These are phyloP conservation scores for Ceratobasidium sp. DNA, from an alignment of 1,284 basidiomycete genomes.

Conservation along the genomic window DNA sequence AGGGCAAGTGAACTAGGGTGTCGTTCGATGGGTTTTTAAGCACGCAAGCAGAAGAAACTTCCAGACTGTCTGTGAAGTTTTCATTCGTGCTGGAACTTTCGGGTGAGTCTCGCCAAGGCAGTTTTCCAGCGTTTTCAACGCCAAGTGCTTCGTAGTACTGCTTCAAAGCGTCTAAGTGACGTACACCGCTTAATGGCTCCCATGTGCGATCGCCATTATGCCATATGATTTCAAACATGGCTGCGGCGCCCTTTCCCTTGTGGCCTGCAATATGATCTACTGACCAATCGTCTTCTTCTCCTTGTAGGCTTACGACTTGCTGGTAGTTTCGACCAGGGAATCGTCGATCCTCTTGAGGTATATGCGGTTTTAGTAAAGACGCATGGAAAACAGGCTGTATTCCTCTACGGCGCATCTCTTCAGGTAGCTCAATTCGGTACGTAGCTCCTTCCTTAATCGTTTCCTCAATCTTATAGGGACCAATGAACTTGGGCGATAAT, in stretches of 20 bases:
- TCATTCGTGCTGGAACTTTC: no score
- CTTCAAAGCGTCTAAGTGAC: no score
- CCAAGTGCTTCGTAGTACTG: no score
- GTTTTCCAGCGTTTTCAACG: no score
- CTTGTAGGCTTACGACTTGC: conserved; percentile 11
- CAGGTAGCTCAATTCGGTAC: conserved; percentile 39
- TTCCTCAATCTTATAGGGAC: conserved; percentile 26
- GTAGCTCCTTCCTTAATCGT: background rate
- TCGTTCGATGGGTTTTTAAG: no score
- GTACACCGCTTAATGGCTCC: background rate
- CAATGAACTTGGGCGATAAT: conserved; percentile 42
- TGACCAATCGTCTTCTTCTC: conserved; percentile 2
- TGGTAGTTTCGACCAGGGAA: conserved; percentile 31
- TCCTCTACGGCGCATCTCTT: conserved; percentile 15
- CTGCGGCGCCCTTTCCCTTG: background rate
- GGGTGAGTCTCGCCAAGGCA: no score
- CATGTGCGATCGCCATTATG: background rate
- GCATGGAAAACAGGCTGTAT: conserved; percentile 42
- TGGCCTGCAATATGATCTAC: background rate
- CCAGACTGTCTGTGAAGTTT: no score
- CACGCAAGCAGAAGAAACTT: no score
- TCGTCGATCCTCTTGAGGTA: conserved; percentile 35
- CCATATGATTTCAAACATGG: background rate
- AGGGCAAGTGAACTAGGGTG: no score
- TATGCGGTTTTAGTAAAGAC: conserved; percentile 30